These are phyloP conservation scores for Suhomyces taliae DNA, from an alignment of 1,139 yeast genomes.

Conservation along the genomic window DNA sequence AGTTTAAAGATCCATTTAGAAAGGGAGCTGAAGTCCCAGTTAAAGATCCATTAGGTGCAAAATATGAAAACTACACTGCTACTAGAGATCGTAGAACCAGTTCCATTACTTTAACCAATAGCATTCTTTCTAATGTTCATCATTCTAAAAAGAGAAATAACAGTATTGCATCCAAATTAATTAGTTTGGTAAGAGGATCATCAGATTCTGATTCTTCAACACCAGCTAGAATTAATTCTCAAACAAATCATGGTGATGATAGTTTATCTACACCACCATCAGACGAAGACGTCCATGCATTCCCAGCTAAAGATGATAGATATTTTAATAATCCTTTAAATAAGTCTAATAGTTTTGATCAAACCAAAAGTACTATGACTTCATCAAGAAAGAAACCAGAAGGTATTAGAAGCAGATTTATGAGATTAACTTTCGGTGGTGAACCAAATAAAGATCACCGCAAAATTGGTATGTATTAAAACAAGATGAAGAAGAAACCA, in stretches of 20 bases:
- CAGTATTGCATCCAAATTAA: slow-evolving; percentile 10
- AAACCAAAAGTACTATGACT: slow-evolving; percentile 40
- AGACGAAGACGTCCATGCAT: slow-evolving; percentile 1
- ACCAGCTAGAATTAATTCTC: slow-evolving; percentile 2
- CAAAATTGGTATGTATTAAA: slow-evolving; percentile 39
- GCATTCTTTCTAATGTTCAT: neutral
- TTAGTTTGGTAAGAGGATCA: slow-evolving; percentile 14
- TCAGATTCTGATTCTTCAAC: slow-evolving; percentile 7
- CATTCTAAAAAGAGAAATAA: slow-evolving; percentile 3
- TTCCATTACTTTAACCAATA: slow-evolving; percentile 1
- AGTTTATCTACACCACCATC: slow-evolving; percentile 7
- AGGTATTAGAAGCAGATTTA: slow-evolving; percentile 21
- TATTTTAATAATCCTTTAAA: slow-evolving; percentile 13
- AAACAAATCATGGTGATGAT: neutral
- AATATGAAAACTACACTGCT: slow-evolving; percentile 2
- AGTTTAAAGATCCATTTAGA: neutral
- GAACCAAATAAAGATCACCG: slow-evolving; percentile 2
- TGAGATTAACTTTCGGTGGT: slow-evolving; percentile 13
- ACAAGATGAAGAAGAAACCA: neutral
- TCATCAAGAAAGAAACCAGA: slow-evolving; percentile 13
- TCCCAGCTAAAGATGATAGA: neutral
- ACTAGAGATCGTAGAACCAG: slow-evolving; percentile 3
- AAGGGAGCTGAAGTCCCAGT: neutral
- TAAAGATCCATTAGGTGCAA: neutral
- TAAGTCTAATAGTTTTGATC: slow-evolving; percentile 34